A percentile compares a stretch with the other conserved stretches of the same genome.
phyloP scores from a whole-genome alignment of 2,329 filamentous ascomycete species.

The Myriangium duriaei region DNA sequence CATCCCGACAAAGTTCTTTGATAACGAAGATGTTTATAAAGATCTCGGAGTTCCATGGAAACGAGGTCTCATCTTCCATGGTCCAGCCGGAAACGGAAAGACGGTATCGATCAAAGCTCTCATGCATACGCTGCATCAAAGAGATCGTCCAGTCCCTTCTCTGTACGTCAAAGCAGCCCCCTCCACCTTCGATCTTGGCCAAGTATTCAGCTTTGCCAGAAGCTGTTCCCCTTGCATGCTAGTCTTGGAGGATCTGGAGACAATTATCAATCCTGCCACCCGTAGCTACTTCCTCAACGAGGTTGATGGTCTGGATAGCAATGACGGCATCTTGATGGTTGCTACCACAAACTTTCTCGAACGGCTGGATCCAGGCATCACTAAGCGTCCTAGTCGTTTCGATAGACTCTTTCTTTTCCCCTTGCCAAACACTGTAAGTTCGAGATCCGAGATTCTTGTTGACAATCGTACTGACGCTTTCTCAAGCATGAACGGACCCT shows the following conservation, averaged over 20 bases:
- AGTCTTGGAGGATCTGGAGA: constrained; percentile 61
- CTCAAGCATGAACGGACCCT: constrained; percentile 39
- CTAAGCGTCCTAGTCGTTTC: constrained; percentile 52
- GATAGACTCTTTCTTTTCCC: constrained; percentile 56
- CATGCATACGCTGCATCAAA: constrained; percentile 30
- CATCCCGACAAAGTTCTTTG: constrained; percentile 31
- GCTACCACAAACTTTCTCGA: constrained; percentile 40
- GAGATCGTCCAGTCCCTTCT: constrained; percentile 25
- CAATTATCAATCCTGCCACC: constrained; percentile 47
- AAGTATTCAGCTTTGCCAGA: constrained; percentile 48
- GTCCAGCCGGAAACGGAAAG: constrained; percentile 31
- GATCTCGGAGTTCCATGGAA: constrained; percentile 37
- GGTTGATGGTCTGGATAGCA: constrained; percentile 55
- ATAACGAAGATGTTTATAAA: constrained; percentile 26
- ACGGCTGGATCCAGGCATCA: constrained; percentile 49
- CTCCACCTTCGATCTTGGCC: constrained; percentile 31
- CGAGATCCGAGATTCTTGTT: neutral
- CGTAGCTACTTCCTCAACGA: constrained; percentile 62
- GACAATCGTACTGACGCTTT: constrained; percentile 27
- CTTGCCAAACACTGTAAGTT: constrained; percentile 12
- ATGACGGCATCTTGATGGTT: constrained; percentile 57
- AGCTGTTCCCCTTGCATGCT: constrained; percentile 54
- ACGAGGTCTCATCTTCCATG: constrained; percentile 33
- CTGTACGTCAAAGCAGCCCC: constrained; percentile 29
- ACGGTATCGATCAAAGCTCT: constrained; percentile 34